A percentile compares a stretch with the other conserved stretches of the same genome.
phyloP scores from a whole-genome alignment of 176 grass and related monocot species.

The Thalia dealbata region DNA sequence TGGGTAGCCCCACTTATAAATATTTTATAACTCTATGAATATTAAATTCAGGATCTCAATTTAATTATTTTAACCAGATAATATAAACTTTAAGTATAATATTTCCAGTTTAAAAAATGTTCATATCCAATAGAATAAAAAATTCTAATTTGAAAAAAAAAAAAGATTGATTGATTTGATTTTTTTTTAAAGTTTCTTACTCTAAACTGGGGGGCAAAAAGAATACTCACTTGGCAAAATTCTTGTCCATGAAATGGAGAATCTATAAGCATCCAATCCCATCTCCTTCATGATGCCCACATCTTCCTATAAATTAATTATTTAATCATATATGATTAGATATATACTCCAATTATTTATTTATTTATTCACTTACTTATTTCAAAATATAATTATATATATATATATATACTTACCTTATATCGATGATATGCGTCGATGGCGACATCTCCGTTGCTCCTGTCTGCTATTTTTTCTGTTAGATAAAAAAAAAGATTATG shows the following conservation, averaged over 20 bases:
- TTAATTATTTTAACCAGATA: background rate
- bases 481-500: too few relatives aligned
- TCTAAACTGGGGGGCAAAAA: too few relatives aligned
- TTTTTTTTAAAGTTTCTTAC: too few relatives aligned
- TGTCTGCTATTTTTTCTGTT: constrained; percentile 57
- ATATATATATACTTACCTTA: constrained; percentile 26
- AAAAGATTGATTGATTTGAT: too few relatives aligned
- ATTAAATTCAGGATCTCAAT: too few relatives aligned
- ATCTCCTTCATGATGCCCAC: constrained; percentile 55
- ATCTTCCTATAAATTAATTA: constrained; percentile 48
- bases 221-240: constrained; percentile 71
- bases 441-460: constrained; percentile 61
- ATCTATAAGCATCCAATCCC: constrained; percentile 67
- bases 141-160: too few relatives aligned
- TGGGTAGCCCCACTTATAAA: too few relatives aligned
- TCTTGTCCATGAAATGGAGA: constrained; percentile 82
- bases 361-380: too few relatives aligned
- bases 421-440: constrained; percentile 77
- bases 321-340: background rate
- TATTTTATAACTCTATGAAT: too few relatives aligned
- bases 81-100: background rate
- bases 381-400: too few relatives aligned
- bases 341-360: too few relatives aligned
- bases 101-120: background rate
- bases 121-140: too few relatives aligned